These are phyloP conservation scores for Monosporozyma unispora DNA, from an alignment of 805 yeast genomes.

Conservation along the genomic window DNA sequence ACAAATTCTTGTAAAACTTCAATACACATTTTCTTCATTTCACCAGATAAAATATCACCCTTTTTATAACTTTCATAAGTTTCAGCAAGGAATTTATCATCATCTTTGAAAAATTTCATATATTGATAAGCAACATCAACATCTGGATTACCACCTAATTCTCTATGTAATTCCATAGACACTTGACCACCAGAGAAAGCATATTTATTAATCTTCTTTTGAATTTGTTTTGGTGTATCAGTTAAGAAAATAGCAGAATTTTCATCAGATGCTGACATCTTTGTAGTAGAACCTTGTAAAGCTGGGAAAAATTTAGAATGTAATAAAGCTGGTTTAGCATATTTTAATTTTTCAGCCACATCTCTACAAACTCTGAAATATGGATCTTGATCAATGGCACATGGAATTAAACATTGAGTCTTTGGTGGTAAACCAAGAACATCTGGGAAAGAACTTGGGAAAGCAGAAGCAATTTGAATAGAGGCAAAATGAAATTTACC, in stretches of 20 bases:
- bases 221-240: constrained; percentile 84
- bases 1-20: constrained; percentile 74
- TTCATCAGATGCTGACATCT: constrained; percentile 93
- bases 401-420: constrained; percentile 94
- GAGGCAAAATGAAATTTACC: constrained; percentile 94
- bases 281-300: constrained; percentile 88
- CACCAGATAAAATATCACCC: constrained; percentile 87
- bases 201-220: constrained; percentile 89
- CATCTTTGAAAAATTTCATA: constrained; percentile 79
- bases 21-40: constrained; percentile 82
- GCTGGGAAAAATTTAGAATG: constrained; percentile 98
- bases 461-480: constrained; percentile 90
- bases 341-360: constrained; percentile 89
- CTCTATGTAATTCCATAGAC: constrained; percentile 83
- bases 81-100: constrained; percentile 65
- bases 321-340: constrained; percentile 80
- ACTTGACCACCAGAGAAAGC: constrained; percentile 94
- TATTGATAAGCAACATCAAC: constrained; percentile 94
- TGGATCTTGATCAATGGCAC: constrained; percentile 99
- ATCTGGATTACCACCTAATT: constrained; percentile 87
- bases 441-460: constrained; percentile 93
- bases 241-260: constrained; percentile 90
- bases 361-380: constrained; percentile 96
- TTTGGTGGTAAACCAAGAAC: constrained; percentile 77
- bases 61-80: constrained; percentile 56